A percentile compares a stretch with the other conserved stretches of the same genome.
Conservation (phyloP, 192 early-diverging fungal species). For the Linnemannia schmuckeri region DNA sequence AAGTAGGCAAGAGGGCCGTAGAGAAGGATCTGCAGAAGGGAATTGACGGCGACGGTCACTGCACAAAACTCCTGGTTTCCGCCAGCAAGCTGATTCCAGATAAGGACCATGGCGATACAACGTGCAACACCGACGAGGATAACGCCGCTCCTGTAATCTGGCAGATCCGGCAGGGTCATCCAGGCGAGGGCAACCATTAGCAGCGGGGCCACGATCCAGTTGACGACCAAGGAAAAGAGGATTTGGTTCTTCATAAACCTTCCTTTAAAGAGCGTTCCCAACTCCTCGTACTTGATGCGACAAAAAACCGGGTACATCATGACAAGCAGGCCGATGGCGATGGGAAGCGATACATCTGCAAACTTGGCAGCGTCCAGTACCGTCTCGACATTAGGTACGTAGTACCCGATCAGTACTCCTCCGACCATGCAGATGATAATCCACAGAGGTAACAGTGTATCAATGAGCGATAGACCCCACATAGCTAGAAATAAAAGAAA, state of each 20-base stretch:
- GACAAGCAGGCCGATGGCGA: constrained; percentile 72
- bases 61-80: constrained; percentile 79
- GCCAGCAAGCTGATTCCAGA: constrained; percentile 78
- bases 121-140: constrained; percentile 65
- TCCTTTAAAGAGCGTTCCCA: constrained; percentile 54
- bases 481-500: background rate
- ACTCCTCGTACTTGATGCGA: constrained; percentile 65
- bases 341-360: constrained; percentile 76
- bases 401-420: constrained; percentile 58
- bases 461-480: background rate
- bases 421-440: constrained; percentile 47
- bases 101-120: constrained; percentile 86
- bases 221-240: constrained; percentile 68
- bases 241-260: constrained; percentile 67
- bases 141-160: constrained; percentile 74
- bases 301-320: constrained; percentile 87
- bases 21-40: constrained; percentile 73
- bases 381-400: constrained; percentile 63
- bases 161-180: constrained; percentile 74
- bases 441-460: constrained; percentile 21
- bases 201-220: constrained; percentile 77
- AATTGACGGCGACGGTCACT: constrained; percentile 78
- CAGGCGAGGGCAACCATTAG: constrained; percentile 78
- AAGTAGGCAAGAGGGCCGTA: constrained; percentile 73
- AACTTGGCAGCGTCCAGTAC: constrained; percentile 68